Evolutionary conservation across 169 alveolate species (phyloP).

Genomic region (Besnoitia besnoiti): DNA sequence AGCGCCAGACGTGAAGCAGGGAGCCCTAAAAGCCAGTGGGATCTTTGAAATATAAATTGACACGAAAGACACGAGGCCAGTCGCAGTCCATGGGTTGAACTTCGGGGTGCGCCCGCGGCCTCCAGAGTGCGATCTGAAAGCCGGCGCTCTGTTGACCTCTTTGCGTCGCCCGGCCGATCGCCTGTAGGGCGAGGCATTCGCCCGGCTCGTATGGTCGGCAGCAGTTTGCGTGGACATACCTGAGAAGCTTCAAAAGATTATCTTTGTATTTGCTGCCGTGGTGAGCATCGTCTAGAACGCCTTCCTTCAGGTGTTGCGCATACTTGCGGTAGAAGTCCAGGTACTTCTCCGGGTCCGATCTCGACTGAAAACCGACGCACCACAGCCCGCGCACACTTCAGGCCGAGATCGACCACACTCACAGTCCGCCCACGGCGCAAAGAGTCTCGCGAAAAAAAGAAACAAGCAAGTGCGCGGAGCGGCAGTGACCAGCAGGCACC

Average conservation of each 20-base stretch:
- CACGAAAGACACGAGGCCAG: not conserved
- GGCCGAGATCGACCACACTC: no score
- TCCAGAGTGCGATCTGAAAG: no score
- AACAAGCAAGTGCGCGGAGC: not conserved
- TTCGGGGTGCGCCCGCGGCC: no score
- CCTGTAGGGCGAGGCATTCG: no score
- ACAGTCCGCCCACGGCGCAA: not conserved
- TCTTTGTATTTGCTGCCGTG: constrained; percentile 54
- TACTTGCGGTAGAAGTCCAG: constrained; percentile 84
- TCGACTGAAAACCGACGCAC: constrained; percentile 58
- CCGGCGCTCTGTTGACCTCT: no score
- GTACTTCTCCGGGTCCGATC: constrained; percentile 83
- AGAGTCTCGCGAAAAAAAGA: not conserved
- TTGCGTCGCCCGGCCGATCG: no score
- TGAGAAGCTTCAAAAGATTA: constrained; percentile 60
- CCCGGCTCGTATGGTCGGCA: no score
- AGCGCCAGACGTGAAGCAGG: no score
- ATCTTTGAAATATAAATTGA: not conserved
- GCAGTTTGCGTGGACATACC: no score
- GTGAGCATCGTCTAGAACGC: constrained; percentile 70
- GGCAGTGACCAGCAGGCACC: no score
- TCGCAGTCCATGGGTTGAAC: not conserved
- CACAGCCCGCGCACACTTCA: not conserved
- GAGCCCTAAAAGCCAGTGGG: no score
- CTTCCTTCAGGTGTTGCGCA: constrained; percentile 85